A percentile compares a stretch with the other conserved stretches of the same genome.
Conservation (phyloP, 2,329 filamentous ascomycete species). For the Colletotrichum filicis region DNA sequence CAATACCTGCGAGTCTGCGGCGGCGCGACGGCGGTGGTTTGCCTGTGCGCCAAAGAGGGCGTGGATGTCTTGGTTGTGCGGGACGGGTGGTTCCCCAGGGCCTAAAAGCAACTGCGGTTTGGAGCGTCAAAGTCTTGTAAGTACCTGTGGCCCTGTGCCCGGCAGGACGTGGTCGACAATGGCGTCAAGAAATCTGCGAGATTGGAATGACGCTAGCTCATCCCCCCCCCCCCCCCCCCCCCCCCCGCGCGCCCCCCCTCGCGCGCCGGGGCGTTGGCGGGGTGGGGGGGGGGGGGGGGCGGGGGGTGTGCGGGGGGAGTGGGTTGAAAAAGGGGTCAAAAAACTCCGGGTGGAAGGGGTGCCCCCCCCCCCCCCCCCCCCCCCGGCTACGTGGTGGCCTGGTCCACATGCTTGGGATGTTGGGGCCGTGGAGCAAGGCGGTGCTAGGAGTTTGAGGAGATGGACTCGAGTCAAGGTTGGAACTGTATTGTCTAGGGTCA, state of each 20-base stretch:
- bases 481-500: constrained; percentile 6
- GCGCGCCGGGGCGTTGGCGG: too few species aligned
- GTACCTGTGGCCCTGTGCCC: not conserved
- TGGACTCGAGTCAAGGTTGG: constrained; percentile 27
- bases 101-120: not conserved
- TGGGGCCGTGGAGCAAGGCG: constrained; percentile 25
- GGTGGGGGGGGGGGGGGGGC: too few species aligned
- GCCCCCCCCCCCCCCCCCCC: constrained; percentile 6
- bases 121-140: not conserved
- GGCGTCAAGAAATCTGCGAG: constrained; percentile 13
- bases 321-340: too few species aligned
- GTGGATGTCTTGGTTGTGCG: not conserved
- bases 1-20: not conserved
- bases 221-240: constrained; percentile 15
- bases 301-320: too few species aligned
- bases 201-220: constrained; percentile 7
- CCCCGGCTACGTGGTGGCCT: constrained; percentile 14
- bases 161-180: not conserved
- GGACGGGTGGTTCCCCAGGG: not conserved
- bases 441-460: constrained; percentile 22
- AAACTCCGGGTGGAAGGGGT: too few species aligned
- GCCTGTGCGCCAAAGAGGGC: not conserved
- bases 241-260: too few species aligned
- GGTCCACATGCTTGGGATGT: constrained; percentile 26
- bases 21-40: not conserved